A percentile compares a stretch with the other conserved stretches of the same genome.
These are phyloP conservation scores for Dendrostoma leiphaemia DNA, from an alignment of 2,329 filamentous ascomycete genomes.

Conservation along the genomic window DNA sequence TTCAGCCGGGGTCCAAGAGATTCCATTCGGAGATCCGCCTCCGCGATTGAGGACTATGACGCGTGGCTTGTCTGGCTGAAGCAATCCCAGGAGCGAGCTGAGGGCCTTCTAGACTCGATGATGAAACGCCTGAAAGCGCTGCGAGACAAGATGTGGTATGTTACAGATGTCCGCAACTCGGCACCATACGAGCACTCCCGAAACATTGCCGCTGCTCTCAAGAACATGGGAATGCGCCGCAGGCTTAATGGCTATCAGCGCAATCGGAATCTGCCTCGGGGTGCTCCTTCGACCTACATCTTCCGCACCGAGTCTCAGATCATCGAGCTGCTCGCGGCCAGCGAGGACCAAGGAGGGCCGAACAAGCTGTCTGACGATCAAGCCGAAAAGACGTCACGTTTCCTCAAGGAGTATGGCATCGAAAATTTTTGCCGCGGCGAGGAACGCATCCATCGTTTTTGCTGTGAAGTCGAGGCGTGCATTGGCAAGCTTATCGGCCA, in stretches of 20 bases:
- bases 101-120: conserved; percentile 71
- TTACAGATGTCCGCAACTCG: conserved; percentile 89
- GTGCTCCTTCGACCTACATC: conserved; percentile 60
- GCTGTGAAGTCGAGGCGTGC: conserved; percentile 83
- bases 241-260: conserved; percentile 52
- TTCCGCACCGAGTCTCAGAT: conserved; percentile 81
- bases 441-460: conserved; percentile 91
- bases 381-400: conserved; percentile 77
- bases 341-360: conserved; percentile 79
- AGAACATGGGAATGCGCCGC: conserved; percentile 77
- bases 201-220: conserved; percentile 82
- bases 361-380: conserved; percentile 98
- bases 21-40: conserved; percentile 66
- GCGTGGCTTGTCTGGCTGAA: conserved; percentile 82
- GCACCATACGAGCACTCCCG: conserved; percentile 83
- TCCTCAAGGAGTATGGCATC: conserved; percentile 77
- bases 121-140: conserved; percentile 71
- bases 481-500: conserved; percentile 84
- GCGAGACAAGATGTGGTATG: conserved; percentile 98
- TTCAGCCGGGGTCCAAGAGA: conserved; percentile 71
- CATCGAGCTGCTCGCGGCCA: conserved; percentile 81
- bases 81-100: conserved; percentile 76
- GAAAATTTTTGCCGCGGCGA: conserved; percentile 95
- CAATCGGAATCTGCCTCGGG: conserved; percentile 39
- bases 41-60: conserved; percentile 74